Conservation (phyloP, 2,329 filamentous ascomycete genomes). For the Biscogniauxia mediterranea region DNA sequence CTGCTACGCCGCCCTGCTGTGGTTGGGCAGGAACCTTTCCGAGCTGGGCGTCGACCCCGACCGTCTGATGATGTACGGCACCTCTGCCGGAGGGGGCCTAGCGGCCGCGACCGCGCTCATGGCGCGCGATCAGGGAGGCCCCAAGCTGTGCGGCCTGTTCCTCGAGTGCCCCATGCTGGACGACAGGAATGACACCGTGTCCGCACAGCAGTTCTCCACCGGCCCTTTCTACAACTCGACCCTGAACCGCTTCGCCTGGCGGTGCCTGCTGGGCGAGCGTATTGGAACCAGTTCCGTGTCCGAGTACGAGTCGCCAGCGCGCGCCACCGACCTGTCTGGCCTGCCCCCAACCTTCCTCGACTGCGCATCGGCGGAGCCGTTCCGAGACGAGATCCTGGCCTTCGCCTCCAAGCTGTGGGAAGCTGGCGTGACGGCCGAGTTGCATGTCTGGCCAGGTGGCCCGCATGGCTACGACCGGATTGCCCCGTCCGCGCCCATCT, state of each 20-base stretch:
- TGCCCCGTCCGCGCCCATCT: constrained; percentile 28
- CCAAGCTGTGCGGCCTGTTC: constrained; percentile 37
- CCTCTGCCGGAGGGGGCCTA: constrained; percentile 57
- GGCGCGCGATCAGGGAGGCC: constrained; percentile 36
- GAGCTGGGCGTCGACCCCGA: constrained; percentile 42
- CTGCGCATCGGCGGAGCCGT: constrained; percentile 33
- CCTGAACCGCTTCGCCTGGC: constrained; percentile 32
- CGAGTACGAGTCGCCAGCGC: constrained; percentile 31
- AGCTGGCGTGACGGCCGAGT: constrained; percentile 32
- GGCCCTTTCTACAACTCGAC: constrained; percentile 32
- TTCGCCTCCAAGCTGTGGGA: constrained; percentile 36
- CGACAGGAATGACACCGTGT: constrained; percentile 34
- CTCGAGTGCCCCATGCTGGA: constrained; percentile 44
- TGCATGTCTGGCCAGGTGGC: constrained; percentile 36
- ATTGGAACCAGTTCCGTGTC: constrained; percentile 28
- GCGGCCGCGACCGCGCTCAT: constrained; percentile 53
- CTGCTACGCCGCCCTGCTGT: constrained; percentile 37
- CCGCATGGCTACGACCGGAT: constrained; percentile 35
- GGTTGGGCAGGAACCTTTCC: constrained; percentile 30
- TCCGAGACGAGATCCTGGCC: constrained; percentile 35
- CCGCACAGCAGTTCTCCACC: constrained; percentile 30
- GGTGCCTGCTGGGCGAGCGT: constrained; percentile 30
- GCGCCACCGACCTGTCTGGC: constrained; percentile 29
- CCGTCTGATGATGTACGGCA: constrained; percentile 53
- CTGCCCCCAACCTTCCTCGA: constrained; percentile 36